These are phyloP conservation scores for Pichia paraexigua DNA, from an alignment of 805 yeast genomes.

Conservation along the genomic window DNA sequence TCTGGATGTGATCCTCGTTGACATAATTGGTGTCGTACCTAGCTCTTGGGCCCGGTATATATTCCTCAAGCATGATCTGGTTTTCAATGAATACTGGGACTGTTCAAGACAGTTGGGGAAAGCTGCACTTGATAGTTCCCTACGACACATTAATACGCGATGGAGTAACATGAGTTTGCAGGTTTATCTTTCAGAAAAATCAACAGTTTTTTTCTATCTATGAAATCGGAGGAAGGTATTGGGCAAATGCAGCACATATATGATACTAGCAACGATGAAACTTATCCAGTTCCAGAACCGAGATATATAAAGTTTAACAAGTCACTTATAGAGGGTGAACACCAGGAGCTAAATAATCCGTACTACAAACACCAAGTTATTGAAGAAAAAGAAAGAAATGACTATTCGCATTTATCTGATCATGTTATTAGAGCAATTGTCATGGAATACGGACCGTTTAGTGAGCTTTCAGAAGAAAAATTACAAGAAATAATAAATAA, in stretches of 20 bases:
- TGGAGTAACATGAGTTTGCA: not conserved
- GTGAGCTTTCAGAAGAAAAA: conserved; percentile 48
- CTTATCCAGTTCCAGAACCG: not conserved
- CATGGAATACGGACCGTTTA: conserved; percentile 34
- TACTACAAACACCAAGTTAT: conserved; percentile 6
- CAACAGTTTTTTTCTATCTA: not conserved
- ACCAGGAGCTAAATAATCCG: conserved; percentile 9
- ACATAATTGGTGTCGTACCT: conserved; percentile 19
- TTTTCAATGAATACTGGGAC: not conserved
- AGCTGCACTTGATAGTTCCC: not conserved
- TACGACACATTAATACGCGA: not conserved
- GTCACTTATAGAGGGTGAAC: conserved; percentile 9
- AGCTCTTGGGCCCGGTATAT: conserved; percentile 10
- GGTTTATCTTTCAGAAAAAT: not conserved
- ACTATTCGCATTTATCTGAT: conserved; percentile 15
- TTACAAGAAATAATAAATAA: conserved; percentile 37
- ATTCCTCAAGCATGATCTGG: not conserved
- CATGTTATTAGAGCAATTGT: conserved; percentile 12
- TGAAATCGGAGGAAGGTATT: too few relatives aligned
- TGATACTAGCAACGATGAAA: not conserved
- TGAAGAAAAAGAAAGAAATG: conserved; percentile 2
- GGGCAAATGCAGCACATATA: not conserved
- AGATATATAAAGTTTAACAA: conserved; percentile 8
- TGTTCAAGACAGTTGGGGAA: not conserved
- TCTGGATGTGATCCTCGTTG: conserved; percentile 26